Conservation (phyloP, 495 filamentous ascomycete species). For the Podospora fimiseda region DNA sequence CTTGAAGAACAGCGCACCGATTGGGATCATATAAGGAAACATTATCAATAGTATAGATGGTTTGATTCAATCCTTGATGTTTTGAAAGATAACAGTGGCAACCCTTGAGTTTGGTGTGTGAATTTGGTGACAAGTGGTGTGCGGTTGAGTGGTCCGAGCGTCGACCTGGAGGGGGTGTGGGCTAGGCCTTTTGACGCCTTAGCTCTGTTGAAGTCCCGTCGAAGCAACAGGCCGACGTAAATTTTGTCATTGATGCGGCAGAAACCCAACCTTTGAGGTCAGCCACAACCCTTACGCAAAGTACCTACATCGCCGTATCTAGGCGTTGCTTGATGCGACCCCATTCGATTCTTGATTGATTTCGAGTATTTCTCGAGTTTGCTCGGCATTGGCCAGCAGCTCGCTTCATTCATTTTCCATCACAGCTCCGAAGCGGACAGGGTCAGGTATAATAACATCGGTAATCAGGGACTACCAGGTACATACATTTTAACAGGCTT, state of each 20-base stretch:
- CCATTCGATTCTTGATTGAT: background rate
- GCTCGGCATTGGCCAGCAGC: no score
- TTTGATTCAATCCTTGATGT: no score
- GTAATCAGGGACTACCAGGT: no score
- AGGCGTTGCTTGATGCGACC: conserved; percentile 11
- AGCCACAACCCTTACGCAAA: conserved; percentile 1
- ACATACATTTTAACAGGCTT: no score
- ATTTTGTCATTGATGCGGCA: conserved; percentile 21
- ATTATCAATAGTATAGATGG: no score
- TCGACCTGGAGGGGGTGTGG: background rate
- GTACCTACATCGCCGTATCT: conserved; percentile 12
- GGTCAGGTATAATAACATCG: no score
- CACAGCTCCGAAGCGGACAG: no score
- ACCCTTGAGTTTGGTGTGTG: background rate
- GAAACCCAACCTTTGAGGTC: conserved; percentile 12
- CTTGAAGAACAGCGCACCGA: no score
- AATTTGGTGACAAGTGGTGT: background rate
- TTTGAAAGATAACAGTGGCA: no score
- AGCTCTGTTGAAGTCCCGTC: background rate
- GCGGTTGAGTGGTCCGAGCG: conserved; percentile 17
- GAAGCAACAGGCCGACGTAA: conserved; percentile 15
- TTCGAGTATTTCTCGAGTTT: background rate
- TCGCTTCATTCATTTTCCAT: background rate
- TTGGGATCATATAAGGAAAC: no score
- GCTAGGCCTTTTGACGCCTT: background rate